Evolutionary conservation across 1,139 yeast species (phyloP).

Genomic region (Zygosaccharomyces sapae): DNA sequence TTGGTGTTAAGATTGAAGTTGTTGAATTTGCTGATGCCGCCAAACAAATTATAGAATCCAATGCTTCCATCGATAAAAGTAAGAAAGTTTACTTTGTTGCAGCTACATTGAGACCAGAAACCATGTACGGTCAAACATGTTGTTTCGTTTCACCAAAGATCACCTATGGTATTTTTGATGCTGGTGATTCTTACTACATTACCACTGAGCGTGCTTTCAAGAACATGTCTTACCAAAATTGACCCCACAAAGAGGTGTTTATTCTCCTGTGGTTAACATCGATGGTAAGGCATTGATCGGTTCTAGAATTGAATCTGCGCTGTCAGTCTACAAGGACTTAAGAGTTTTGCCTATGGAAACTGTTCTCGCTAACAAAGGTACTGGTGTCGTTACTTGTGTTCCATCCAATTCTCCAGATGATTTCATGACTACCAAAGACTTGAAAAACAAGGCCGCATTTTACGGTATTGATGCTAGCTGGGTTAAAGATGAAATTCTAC

Average conservation of each 20-base stretch:
- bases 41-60: constrained; percentile 36
- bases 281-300: constrained; percentile 79
- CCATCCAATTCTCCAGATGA: constrained; percentile 99
- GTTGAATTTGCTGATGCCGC: constrained; percentile 46
- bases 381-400: constrained; percentile 98
- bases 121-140: constrained; percentile 98
- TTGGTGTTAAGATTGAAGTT: constrained; percentile 80
- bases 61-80: constrained; percentile 51
- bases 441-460: constrained; percentile 85
- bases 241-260: constrained; percentile 84
- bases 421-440: constrained; percentile 77
- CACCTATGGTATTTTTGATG: constrained; percentile 85
- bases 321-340: constrained; percentile 64
- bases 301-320: constrained; percentile 80
- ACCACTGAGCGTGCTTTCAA: constrained; percentile 97
- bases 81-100: constrained; percentile 83
- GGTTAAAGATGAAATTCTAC: constrained; percentile 71
- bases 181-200: constrained; percentile 76
- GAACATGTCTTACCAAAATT: constrained; percentile 95
- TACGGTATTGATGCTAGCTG: constrained; percentile 82
- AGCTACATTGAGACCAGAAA: constrained; percentile 97
- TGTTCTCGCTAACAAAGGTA: constrained; percentile 90
- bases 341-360: constrained; percentile 97
- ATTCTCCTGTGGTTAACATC: constrained; percentile 54
- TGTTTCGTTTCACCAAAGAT: constrained; percentile 97